These are phyloP conservation scores for Populus ilicifolia DNA, from an alignment of 345 rosid species.

Conservation along the genomic window DNA sequence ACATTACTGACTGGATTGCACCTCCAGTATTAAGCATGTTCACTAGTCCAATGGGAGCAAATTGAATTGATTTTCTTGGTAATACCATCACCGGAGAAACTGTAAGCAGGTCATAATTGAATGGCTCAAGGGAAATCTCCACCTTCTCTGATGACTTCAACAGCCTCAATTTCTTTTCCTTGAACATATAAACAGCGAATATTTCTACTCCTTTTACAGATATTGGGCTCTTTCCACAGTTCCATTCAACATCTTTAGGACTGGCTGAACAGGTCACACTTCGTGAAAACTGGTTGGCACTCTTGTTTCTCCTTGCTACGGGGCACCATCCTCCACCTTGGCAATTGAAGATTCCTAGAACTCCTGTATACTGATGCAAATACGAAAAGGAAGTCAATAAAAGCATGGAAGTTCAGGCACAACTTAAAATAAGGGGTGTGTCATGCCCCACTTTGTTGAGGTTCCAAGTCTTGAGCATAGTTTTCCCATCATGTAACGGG, in stretches of 20 bases:
- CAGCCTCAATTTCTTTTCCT: slow-evolving; percentile 62
- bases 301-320: slow-evolving; percentile 69
- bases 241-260: slow-evolving; percentile 69
- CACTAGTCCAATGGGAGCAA: slow-evolving; percentile 80
- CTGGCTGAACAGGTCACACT: slow-evolving; percentile 47
- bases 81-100: slow-evolving; percentile 61
- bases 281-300: slow-evolving; percentile 55
- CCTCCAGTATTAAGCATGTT: slow-evolving; percentile 94
- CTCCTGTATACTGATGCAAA: slow-evolving; percentile 59
- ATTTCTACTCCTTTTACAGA: slow-evolving; percentile 46
- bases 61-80: slow-evolving; percentile 38
- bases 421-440: not conserved
- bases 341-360: slow-evolving; percentile 87
- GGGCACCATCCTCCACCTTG: slow-evolving; percentile 99
- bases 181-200: slow-evolving; percentile 70
- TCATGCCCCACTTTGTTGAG: slow-evolving; percentile 61
- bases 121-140: slow-evolving; percentile 66
- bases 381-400: not conserved
- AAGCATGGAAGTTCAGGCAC: not conserved
- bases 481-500: slow-evolving; percentile 96
- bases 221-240: slow-evolving; percentile 66
- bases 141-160: slow-evolving; percentile 42
- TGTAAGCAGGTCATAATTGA: slow-evolving; percentile 75
- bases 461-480: slow-evolving; percentile 99
- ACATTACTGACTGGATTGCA: slow-evolving; percentile 53